Base-by-base conservation (phyloP, 2,329 filamentous ascomycete species). In the Thelonectria rubi region DNA sequence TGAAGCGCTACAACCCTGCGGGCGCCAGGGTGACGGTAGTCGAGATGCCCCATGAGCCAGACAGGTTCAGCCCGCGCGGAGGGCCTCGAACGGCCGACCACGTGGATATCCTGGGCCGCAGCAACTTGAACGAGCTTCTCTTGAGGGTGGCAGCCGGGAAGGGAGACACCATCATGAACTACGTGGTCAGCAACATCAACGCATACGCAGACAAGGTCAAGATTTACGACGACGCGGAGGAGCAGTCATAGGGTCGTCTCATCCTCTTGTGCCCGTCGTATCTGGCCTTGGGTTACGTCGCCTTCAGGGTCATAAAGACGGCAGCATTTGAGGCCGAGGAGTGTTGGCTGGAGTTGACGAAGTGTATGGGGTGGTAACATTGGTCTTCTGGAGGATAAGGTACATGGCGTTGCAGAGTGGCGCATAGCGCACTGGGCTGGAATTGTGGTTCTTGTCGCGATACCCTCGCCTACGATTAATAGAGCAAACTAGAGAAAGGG, bases 31-130 rank as follows among this genome's bases (percentile, higher is more conserved):
- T 99, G 65, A 96, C 88, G 42, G 91, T 94, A 0, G 93, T 91
- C 63, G 95, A 99, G 80, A 99, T 99, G 95, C 91, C 90, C 1
- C 95, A 99, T 74, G 94, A 98, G 73, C 95, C 95, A 1, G 94
- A 97, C 70, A 82, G 92, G 17, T 99, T 97, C 76, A 94, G 89
- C 69, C 93, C 95, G 0, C 83, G 95, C 55, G 88, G 88, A 17
- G 88, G 87, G 0, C 86, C 87, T 21, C 87, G 87, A 62, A 88
- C 85, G 63, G 94, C 93, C 14, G 95, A 99, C 74, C 95, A 99
- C 73, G 95, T 99, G 52, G 95, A 99, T 74, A 99, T 99, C 60
- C 83, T 99, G 3, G 95, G 95, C 1, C 83, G 95, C 30, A 89
- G 93, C 68, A 93, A 88, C 32, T 82, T 99, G 24, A 99, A 99